Conservation (phyloP, 305 asterid species). For the Striga hermonthica region DNA sequence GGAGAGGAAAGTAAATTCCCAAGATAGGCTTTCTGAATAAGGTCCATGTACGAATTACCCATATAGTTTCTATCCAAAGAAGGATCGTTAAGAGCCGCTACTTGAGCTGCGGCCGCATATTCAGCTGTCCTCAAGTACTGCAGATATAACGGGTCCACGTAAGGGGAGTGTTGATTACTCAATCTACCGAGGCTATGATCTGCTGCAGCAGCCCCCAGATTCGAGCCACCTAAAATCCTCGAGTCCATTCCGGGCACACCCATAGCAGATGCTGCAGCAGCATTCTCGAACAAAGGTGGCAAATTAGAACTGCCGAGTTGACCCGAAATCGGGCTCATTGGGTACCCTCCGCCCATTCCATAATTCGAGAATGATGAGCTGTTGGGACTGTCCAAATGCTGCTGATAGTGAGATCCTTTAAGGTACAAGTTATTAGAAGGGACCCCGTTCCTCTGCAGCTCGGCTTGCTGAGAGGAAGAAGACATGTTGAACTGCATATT, state of each 20-base stretch:
- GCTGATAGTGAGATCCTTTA: constrained; percentile 53
- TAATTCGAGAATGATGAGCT: constrained; percentile 51
- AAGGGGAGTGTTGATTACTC: constrained; percentile 66
- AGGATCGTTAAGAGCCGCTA: constrained; percentile 71
- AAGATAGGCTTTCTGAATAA: constrained; percentile 87
- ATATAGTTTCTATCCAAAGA: constrained; percentile 62
- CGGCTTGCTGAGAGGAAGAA: constrained; percentile 44
- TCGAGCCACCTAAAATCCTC: constrained; percentile 64
- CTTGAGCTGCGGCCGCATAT: constrained; percentile 71
- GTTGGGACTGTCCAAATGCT: constrained; percentile 71
- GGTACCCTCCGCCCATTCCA: constrained; percentile 69
- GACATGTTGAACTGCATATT: constrained; percentile 37
- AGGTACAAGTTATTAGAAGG: constrained; percentile 47
- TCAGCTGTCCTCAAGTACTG: constrained; percentile 82
- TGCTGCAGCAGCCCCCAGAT: constrained; percentile 50
- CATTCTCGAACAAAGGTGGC: constrained; percentile 94
- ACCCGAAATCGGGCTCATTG: constrained; percentile 74
- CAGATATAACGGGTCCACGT: constrained; percentile 72
- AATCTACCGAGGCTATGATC: constrained; percentile 61
- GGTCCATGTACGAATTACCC: constrained; percentile 70
- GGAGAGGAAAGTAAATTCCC: constrained; percentile 58
- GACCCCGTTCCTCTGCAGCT: constrained; percentile 46
- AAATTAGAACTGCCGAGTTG: constrained; percentile 65
- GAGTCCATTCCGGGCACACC: constrained; percentile 79
- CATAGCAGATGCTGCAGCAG: constrained; percentile 90